phyloP scores from a whole-genome alignment of 2,329 filamentous ascomycete genomes.

The Hypoxylon sp. region DNA sequence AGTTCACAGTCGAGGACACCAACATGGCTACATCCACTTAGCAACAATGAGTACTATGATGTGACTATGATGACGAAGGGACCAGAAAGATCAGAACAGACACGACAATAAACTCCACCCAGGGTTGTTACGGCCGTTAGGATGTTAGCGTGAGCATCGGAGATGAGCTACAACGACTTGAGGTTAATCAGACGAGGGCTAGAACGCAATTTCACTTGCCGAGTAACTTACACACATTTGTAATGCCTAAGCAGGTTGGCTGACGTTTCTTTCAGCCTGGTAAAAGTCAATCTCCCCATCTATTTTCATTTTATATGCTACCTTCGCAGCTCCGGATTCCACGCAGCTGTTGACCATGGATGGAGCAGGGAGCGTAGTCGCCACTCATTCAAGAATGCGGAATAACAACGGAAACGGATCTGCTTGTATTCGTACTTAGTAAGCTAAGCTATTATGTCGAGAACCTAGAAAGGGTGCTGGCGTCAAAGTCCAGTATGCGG shows the following conservation, averaged over 20 bases:
- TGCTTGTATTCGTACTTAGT: conserved; percentile 5
- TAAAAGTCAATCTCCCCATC: background rate
- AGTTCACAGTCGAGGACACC: background rate
- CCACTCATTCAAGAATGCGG: background rate
- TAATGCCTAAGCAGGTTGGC: background rate
- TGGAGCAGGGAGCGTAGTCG: background rate
- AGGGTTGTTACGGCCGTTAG: background rate
- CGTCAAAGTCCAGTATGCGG: too few species aligned
- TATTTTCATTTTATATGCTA: conserved; percentile 5
- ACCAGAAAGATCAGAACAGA: background rate
- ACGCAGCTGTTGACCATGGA: background rate
- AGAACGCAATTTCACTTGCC: background rate
- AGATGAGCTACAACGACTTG: background rate
- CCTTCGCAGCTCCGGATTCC: background rate
- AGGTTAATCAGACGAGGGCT: background rate
- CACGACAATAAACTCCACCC: background rate
- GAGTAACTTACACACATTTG: background rate
- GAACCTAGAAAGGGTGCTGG: conserved; percentile 1
- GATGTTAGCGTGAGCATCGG: conserved; percentile 2
- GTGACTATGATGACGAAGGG: background rate
- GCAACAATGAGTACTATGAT: background rate
- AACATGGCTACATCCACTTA: background rate
- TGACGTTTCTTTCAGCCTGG: background rate
- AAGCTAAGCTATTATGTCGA: background rate
- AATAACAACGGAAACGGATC: background rate